Conservation (phyloP, 495 filamentous ascomycete species). For the Staphylotrichum tortipilum region DNA sequence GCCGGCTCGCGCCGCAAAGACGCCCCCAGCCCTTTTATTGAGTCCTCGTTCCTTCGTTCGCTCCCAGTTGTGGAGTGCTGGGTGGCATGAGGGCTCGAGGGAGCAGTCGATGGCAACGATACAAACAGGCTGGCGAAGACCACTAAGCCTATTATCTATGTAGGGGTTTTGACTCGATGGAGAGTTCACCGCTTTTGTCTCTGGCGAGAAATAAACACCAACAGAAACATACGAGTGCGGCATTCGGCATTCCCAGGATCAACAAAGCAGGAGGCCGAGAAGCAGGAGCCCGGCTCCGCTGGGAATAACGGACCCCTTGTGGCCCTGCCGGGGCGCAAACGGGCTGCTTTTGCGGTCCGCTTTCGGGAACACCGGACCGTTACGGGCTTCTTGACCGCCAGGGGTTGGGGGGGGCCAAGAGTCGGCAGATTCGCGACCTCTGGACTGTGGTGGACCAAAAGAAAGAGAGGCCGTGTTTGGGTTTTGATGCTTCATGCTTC, state of each 20-base stretch:
- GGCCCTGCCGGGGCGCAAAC: background rate
- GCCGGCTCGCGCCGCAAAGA: background rate
- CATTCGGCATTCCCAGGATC: background rate
- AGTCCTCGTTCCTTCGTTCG: too few species aligned
- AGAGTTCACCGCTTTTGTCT: background rate
- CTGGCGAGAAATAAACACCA: background rate
- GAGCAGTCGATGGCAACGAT: background rate
- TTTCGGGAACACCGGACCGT: slow-evolving; percentile 6
- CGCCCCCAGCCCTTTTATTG: background rate
- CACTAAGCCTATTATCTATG: too few species aligned
- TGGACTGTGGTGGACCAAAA: too few species aligned
- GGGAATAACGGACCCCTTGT: background rate
- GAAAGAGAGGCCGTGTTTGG: too few species aligned
- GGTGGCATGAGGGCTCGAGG: background rate
- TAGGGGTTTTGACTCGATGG: background rate
- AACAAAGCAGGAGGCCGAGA: slow-evolving; percentile 1
- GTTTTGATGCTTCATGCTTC: too few species aligned
- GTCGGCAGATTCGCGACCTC: too few species aligned
- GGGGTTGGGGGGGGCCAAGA: too few species aligned
- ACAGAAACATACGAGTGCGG: background rate
- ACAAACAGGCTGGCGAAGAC: background rate
- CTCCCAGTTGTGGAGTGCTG: slow-evolving; percentile 5
- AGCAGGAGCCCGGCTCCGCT: background rate
- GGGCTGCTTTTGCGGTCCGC: slow-evolving; percentile 9
- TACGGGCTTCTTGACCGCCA: background rate